phyloP scores from a whole-genome alignment of 352 stramenopile genomes.

The Phytophthora fragariae region DNA sequence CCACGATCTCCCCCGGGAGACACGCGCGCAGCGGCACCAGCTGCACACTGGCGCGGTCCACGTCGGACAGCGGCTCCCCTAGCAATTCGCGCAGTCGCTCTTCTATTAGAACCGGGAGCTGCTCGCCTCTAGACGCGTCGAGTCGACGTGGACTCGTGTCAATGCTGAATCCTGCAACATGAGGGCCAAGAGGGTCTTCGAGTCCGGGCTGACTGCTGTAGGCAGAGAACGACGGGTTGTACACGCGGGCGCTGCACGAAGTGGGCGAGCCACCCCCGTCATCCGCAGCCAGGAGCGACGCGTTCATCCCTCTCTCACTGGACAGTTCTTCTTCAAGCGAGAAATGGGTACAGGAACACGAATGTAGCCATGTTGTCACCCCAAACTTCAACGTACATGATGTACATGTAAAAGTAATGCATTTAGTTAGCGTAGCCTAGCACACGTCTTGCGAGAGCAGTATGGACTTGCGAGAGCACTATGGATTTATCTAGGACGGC shows the following conservation, averaged over 20 bases:
- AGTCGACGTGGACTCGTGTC: background rate
- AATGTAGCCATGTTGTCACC: background rate
- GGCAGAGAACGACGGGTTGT: conserved; percentile 1
- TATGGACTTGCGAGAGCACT: no score
- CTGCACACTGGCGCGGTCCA: conserved; percentile 42
- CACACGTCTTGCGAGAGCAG: no score
- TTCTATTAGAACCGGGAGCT: conserved; percentile 28
- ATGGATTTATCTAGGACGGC: conserved; percentile 45
- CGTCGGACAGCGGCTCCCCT: conserved; percentile 42
- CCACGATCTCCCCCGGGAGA: conserved; percentile 59
- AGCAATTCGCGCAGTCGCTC: conserved; percentile 38
- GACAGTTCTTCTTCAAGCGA: conserved; percentile 30
- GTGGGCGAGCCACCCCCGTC: conserved; percentile 14
- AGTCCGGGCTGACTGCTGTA: background rate
- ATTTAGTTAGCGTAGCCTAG: no score
- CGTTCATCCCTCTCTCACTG: conserved; percentile 12
- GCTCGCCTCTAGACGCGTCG: background rate
- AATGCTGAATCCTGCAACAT: background rate
- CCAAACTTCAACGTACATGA: background rate
- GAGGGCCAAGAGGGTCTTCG: background rate
- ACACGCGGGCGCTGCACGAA: conserved; percentile 11
- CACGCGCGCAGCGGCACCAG: conserved; percentile 47
- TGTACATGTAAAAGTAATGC: background rate
- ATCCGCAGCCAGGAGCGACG: conserved; percentile 18
- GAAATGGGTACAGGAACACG: background rate